Evolutionary conservation across 441 rosid genomes (phyloP), one percentile per base, ranked within the genome.

Genomic region (Pelargonium fulgidum): DNA sequence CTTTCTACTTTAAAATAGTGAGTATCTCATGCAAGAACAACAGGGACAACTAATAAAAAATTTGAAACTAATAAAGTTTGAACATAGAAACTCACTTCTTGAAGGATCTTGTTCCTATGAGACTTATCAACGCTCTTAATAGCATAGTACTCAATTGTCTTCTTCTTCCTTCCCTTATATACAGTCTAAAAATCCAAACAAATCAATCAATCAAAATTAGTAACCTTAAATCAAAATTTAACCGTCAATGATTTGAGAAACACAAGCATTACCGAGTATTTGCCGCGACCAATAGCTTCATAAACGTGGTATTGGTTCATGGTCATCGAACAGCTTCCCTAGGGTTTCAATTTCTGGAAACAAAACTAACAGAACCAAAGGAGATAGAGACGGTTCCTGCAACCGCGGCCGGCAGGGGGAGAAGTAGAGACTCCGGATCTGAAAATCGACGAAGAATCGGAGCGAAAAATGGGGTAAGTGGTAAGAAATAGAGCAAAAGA

Each of bases 141-240:
- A 0, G 99, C 97, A 58, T 85, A 94, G 75, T 91, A 91, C 85
- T 91, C 97, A 74, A 94, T 94, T 56, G 91, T 84, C 87, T 87
- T 90, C 96, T 91, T 91, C 97, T 88, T 91, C 80, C 99, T 86
- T 62, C 99, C 99, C 78, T 94, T 91, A 73, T 91, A 90, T 59
- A 94, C 96, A 59, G 88, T 84, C 99, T 93, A 69, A 54, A 7
- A 16, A 17, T 24, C 13, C 73, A 61, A 22, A 20, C 12, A 42
- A 68, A 54, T 36, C 66, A 73, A 68, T 39, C 39, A 67, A 36
- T 52, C 22, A 33, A 33, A 22, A 26, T 16, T 24, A 52, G 3
- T 19, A 12, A n/a, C 33, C 39, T 12, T 17, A 62, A 45, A 4
- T 52, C 59, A 39, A 56, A 70, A 11, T 3, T 44, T 6, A 47